Conservation (phyloP, 2,329 filamentous ascomycete species). For the Cordyceps pruinosa region DNA sequence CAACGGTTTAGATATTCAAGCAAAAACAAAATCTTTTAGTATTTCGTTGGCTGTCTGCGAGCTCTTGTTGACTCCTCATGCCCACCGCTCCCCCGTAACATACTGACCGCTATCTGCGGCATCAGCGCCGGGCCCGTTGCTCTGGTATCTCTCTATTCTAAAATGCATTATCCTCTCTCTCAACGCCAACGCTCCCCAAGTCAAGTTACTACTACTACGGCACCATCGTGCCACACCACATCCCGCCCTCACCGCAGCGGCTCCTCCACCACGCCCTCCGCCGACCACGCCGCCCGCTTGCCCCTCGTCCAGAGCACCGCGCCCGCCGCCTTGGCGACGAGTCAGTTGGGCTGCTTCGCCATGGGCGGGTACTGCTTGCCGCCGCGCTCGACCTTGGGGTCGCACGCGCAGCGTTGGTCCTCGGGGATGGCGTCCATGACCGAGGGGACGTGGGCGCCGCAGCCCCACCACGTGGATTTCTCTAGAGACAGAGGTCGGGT, state of each 20-base stretch:
- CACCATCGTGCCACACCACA: neutral
- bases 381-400: constrained; percentile 53
- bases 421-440: constrained; percentile 56
- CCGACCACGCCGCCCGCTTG: constrained; percentile 23
- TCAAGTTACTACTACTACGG: neutral
- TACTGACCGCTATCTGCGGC: no score
- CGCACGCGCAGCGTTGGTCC: constrained; percentile 57
- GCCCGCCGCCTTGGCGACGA: constrained; percentile 23
- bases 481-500: constrained; percentile 28
- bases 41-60: neutral
- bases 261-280: constrained; percentile 25
- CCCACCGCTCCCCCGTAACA: no score
- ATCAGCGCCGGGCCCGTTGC: neutral
- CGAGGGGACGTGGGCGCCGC: constrained; percentile 51
- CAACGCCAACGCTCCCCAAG: constrained; percentile 1
- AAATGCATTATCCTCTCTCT: neutral
- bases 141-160: neutral
- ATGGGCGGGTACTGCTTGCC: constrained; percentile 60
- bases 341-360: constrained; percentile 39
- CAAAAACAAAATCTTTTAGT: no score
- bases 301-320: constrained; percentile 24
- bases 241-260: constrained; percentile 14
- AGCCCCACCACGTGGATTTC: constrained; percentile 59
- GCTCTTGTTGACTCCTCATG: neutral
- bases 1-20: no score